Base-by-base conservation (phyloP, 2,329 filamentous ascomycete genomes). In the Aspergillus tanneri region DNA sequence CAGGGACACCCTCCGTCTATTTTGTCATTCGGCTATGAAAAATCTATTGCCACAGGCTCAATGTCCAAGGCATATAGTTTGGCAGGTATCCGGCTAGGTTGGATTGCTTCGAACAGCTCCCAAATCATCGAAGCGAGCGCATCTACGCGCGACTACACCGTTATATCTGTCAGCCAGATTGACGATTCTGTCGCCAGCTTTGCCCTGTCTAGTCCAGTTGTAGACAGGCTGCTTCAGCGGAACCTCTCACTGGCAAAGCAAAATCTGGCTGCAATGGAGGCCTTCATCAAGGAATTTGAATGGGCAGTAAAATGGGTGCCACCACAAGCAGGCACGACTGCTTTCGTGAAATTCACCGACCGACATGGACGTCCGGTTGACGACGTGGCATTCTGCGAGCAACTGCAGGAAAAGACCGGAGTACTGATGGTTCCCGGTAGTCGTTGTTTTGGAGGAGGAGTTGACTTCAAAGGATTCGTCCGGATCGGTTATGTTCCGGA, bases 31-130 rank as follows among this genome's bases (percentile, higher is more conserved):
- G 83, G 81, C 38, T 90, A 91, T 66, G 66, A 76, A 1, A 85
- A 83, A 41, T 77, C 79, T 24, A 75, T 92, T 38, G 79, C 81
- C 6, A 90, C 86, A 0, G 85, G 88, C n/a, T 89, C 85, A 24
- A 81, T 92, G 75, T 90, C 85, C 25, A 93, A 93, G 70, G 86
- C 87, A 0, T 93, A 88, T 69, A 81, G 86, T 1, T 72, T 93
- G 5, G 87, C 88, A 2, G 88, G 88, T 2, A 84, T 92, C 53
- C 81, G 88, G 1, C 65, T 89, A 1, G 89, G 88, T 18, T 95
- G 89, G 89, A 76, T 90, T 44, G 86, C 84, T 3, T 84, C 82
- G 7, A 79, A 79, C 16, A 79, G 81, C 63, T 57, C 63, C 4
- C 66, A 70, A 1, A 77, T 92, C 48, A 76, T 90, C 46, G 77